Evolutionary conservation across 208 protist genomes (phyloP).

Genomic region (Wallacemonas sp.): DNA sequence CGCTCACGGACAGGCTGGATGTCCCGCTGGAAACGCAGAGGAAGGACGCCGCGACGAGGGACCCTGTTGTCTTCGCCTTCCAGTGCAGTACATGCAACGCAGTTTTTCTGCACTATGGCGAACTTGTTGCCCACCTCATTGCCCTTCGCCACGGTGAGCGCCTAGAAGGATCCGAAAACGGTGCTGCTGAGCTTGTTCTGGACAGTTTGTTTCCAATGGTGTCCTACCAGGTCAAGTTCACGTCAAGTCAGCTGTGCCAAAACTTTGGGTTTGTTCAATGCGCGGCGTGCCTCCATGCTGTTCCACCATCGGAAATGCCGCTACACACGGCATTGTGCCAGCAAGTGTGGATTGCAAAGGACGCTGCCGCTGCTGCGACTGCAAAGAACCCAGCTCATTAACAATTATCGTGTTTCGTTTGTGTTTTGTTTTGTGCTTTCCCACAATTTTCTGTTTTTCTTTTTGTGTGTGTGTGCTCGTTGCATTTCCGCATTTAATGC

Average conservation of each 20-base stretch:
- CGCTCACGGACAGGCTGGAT: background rate
- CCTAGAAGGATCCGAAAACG: background rate
- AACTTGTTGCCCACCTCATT: constrained; percentile 58
- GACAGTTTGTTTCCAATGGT: constrained; percentile 41
- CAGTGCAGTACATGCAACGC: constrained; percentile 43
- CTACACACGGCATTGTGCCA: constrained; percentile 39
- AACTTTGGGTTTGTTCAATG: constrained; percentile 49
- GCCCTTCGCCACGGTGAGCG: constrained; percentile 28
- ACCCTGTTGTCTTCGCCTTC: constrained; percentile 22
- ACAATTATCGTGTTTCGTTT: constrained; percentile 11
- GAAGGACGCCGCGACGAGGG: background rate
- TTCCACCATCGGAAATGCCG: constrained; percentile 23
- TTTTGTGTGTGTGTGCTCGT: too few relatives aligned
- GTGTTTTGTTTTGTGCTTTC: background rate
- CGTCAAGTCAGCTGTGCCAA: constrained; percentile 31
- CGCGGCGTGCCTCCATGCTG: constrained; percentile 31
- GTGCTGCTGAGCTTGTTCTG: background rate
- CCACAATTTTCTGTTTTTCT: constrained; percentile 15
- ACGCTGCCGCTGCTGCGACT: background rate
- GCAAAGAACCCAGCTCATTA: constrained; percentile 5
- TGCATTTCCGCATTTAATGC: too few relatives aligned
- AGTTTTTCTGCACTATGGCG: constrained; percentile 67
- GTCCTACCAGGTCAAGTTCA: constrained; percentile 56
- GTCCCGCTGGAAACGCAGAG: background rate
- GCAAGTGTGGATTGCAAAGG: constrained; percentile 5